Base-by-base conservation (phyloP, 2,329 filamentous ascomycete genomes). In the Paradendryphiella salina region DNA sequence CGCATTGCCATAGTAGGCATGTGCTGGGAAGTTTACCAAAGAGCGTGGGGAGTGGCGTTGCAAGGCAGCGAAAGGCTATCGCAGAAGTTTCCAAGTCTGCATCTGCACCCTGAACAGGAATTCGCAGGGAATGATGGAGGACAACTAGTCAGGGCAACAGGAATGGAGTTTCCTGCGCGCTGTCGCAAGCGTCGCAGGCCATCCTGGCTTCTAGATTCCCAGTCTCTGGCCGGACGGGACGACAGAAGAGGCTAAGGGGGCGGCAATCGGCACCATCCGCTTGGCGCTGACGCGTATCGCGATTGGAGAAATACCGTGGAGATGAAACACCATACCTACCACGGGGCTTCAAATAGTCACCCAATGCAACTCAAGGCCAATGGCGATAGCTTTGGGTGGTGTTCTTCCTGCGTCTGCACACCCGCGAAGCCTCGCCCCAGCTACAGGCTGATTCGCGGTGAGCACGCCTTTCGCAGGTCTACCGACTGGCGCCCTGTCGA, bases 241-340 rank as follows among this genome's bases (percentile, higher is more conserved):
- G 45, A 57, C 59, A 18, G 49, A 62, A 47, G 36, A 38, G 57
- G 59, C 47, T 57, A 60, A 60, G 51, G 56, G 49, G 56, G 38
- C 56, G 60, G 57, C 39, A 60, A 35, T 56, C 57, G 59, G 57
- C 57, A 62, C 52, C 40, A 42, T 40, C 26, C 20, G 29, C 60
- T 62, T 62, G 60, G 60, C 60, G 54, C 56, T 61, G 60, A 61
- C 57, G 60, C 58, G 60, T 51, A 47, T 51, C 42, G 48, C 32
- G 20, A 36, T 51, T 37, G 31, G 13, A 10, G 17, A 29, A 47
- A 41, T 38, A 13, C 48, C 36, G 46, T 46, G 42, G 17, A 36
- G 35, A 28, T 33, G 26, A 21, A 28, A 32, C 28, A 32, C 28
- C 15, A 18, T 13, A n/a, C 33, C 39, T 26, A 26, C 8, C 23